These are phyloP conservation scores for Groenewaldozyma auringiensis DNA, from an alignment of 1,139 yeast species.

Conservation along the genomic window DNA sequence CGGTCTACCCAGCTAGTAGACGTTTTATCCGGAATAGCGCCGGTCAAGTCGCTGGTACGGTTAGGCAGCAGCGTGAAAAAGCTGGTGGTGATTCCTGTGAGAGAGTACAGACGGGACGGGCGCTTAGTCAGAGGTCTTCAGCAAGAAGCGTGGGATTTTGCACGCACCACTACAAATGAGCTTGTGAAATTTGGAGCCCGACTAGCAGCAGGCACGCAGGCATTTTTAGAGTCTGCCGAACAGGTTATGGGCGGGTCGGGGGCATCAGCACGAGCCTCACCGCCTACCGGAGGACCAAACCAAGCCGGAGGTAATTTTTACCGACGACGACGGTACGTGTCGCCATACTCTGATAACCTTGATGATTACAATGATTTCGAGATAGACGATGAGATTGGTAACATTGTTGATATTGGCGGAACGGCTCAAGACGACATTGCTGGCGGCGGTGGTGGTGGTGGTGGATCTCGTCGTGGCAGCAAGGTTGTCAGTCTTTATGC, in stretches of 20 bases:
- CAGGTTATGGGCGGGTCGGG: conserved; percentile 67
- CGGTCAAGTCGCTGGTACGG: conserved; percentile 68
- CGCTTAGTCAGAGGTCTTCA: conserved; percentile 62
- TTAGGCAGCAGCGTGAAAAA: conserved; percentile 75
- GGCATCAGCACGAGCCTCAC: conserved; percentile 34
- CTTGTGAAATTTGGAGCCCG: conserved; percentile 75
- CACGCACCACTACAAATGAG: conserved; percentile 75
- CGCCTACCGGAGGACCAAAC: not conserved
- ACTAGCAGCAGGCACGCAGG: conserved; percentile 84
- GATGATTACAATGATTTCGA: conserved; percentile 19
- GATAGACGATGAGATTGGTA: not conserved
- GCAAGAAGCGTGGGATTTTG: conserved; percentile 70
- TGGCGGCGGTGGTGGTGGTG: conserved; percentile 7
- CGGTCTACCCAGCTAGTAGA: conserved; percentile 70
- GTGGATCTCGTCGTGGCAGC: conserved; percentile 17
- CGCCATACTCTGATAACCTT: conserved; percentile 25
- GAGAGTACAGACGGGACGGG: conserved; percentile 69
- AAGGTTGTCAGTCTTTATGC: conserved; percentile 64
- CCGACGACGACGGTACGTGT: conserved; percentile 15
- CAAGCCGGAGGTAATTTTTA: too few relatives aligned
- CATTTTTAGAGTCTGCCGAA: conserved; percentile 72
- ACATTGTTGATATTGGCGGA: conserved; percentile 14
- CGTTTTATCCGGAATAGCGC: conserved; percentile 75
- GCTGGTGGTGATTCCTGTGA: conserved; percentile 62
- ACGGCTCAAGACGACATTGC: conserved; percentile 30